Evolutionary conservation across 139 green algal genomes (phyloP).

Genomic region (Picochlorum sp.): DNA sequence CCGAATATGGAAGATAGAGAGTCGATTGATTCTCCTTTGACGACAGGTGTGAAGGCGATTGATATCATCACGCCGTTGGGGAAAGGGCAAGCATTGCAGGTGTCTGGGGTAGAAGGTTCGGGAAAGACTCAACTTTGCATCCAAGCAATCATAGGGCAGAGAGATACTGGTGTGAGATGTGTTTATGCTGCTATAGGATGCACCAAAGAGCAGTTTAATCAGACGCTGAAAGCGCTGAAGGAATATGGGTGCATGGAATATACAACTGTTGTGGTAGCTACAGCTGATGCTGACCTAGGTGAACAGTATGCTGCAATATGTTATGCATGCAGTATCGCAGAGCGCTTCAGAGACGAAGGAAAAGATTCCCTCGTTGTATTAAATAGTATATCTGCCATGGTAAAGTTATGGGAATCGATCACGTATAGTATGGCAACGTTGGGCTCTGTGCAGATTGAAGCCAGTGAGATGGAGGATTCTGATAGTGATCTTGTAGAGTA

Average conservation of each 20-base stretch:
- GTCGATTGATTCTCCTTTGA: slow-evolving; percentile 61
- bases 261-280: slow-evolving; percentile 55
- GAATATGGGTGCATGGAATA: slow-evolving; percentile 38
- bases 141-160: slow-evolving; percentile 55
- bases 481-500: slow-evolving; percentile 64
- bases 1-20: slow-evolving; percentile 64
- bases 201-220: slow-evolving; percentile 29
- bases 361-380: slow-evolving; percentile 70
- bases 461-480: background rate
- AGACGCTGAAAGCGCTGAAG: slow-evolving; percentile 28
- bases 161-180: slow-evolving; percentile 34
- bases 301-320: slow-evolving; percentile 64
- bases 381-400: slow-evolving; percentile 58
- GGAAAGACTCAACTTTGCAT: slow-evolving; percentile 58
- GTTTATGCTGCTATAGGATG: slow-evolving; percentile 44
- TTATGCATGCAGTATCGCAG: slow-evolving; percentile 49
- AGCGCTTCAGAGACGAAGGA: slow-evolving; percentile 59
- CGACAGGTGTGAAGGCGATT: slow-evolving; percentile 67
- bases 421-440: slow-evolving; percentile 33
- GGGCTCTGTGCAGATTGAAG: slow-evolving; percentile 13
- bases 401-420: slow-evolving; percentile 45
- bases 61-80: slow-evolving; percentile 78
- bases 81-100: slow-evolving; percentile 61
- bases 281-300: slow-evolving; percentile 32
- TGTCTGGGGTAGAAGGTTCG: slow-evolving; percentile 43